Percentiles rank a stretch among this genome's conserved stretches.
These are phyloP conservation scores for Aechmea fasciata DNA, from an alignment of 176 grass and related monocot genomes.

Conservation along the genomic window DNA sequence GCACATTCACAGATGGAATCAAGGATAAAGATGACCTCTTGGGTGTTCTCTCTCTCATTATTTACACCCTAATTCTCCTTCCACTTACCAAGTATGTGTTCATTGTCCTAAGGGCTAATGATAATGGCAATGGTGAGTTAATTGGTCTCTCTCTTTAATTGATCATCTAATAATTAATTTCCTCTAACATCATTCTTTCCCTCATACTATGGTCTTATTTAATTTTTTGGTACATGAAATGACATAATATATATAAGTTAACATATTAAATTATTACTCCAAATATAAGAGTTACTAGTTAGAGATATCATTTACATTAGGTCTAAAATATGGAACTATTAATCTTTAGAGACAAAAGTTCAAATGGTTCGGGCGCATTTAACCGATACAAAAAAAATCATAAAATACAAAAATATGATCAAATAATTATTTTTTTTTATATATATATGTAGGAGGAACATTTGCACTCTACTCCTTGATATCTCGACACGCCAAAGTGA, in stretches of 20 bases:
- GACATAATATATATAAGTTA: too few relatives aligned
- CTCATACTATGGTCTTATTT: not conserved
- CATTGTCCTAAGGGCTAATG: slow-evolving; percentile 57
- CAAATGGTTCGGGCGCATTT: not conserved
- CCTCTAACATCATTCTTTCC: not conserved
- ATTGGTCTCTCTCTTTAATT: slow-evolving; percentile 13
- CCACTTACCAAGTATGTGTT: slow-evolving; percentile 55
- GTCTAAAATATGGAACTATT: too few relatives aligned
- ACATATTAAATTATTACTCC: too few relatives aligned
- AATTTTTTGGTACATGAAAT: slow-evolving; percentile 5
- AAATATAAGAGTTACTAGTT: too few relatives aligned
- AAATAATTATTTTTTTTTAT: not conserved
- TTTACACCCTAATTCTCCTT: slow-evolving; percentile 54
- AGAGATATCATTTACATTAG: too few relatives aligned
- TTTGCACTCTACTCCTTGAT: slow-evolving; percentile 85
- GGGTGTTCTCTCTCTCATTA: slow-evolving; percentile 52
- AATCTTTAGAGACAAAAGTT: too few relatives aligned
- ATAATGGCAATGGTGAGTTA: slow-evolving; percentile 61
- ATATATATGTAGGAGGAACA: slow-evolving; percentile 35
- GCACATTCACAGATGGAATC: slow-evolving; percentile 49
- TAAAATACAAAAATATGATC: not conserved
- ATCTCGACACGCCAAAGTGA: slow-evolving; percentile 53
- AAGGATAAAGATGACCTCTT: slow-evolving; percentile 41
- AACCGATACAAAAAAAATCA: not conserved
- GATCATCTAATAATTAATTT: slow-evolving; percentile 13